Base-by-base conservation (phyloP, 225 moss, liverwort and hornwort species). In the Takakia lepidozioides region DNA sequence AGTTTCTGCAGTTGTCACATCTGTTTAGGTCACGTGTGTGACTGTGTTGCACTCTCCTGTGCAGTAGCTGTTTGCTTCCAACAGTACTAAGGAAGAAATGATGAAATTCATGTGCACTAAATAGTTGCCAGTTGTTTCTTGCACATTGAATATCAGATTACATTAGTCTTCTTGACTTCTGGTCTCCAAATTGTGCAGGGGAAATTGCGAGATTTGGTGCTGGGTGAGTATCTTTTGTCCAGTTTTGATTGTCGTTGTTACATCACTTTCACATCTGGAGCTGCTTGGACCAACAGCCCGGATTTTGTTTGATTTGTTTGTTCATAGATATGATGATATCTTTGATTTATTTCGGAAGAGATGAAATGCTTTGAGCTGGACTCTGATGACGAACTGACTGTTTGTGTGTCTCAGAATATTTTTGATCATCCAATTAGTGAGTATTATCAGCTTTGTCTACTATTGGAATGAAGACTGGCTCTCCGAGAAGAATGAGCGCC, bases 181-280 rank as follows among this genome's bases (percentile, higher is more conserved):
- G 1, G 3, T 6, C 19, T 24, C 26, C 2, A 49, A 23, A 22
- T 13, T 53, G 17, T 59, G 53, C 70, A 87, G 86, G 83, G 17
- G 86, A 98, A 63, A 68, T 85, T 39, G 95, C 95, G 54, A 82
- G 91, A 61, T 98, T 98, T 78, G 95, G 95, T 60, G 95, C 95
- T 39, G 95, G 95, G 93, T 93, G 67, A 73, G 88, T 25, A 26
- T 42, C 48, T 62, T 36, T 57, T 10, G 8, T 32, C 11, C 32
- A 6, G 32, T 32, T 48, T 45, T 18, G 14, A 45, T 9, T 19
- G 44, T 17, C 17, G 4, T 45, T 19, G 10, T 9, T 17, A 13
- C 13, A 10, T 45, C 17, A 11, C 44, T 7, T 45, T 45, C 19
- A 17, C 44, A 45, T 45, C 9, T 2, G 44, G 13, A 45, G 14